Base-by-base conservation (phyloP, 192 early-diverging fungal species). In the Linnemannia hyalina region DNA sequence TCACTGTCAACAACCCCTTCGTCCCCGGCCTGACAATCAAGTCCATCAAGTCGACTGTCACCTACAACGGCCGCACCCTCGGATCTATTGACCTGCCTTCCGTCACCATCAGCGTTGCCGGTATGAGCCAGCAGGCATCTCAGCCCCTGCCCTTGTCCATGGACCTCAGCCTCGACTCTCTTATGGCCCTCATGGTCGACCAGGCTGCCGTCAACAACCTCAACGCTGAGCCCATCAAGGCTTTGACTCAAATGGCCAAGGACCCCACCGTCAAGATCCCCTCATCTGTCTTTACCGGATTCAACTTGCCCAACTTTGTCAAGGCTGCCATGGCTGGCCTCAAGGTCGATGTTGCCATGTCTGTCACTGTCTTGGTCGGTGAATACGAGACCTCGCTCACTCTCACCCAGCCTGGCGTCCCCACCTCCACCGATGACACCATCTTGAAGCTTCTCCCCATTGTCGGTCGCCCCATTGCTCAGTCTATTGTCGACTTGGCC, bases 1-100 rank as follows among this genome's bases (percentile, higher is more conserved):
- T 93, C 38, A 82, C 88, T 15, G 82, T 93, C 55, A 86, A 89
- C 46, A 91, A 93, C 82, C 93, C 93, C 23, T 92, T 93, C 81
- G 68, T 79, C 26, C 89, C 92, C 38, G 82, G 84, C 26, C 68
- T 93, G 63, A 80, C 77, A 23, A 92, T 93, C 74, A 82, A 87
- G 42, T 89, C 86, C 35, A 87, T 94, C 77, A 46, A 89, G 41
- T 89, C 90, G 18, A 82, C 88, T n/a, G 90, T 90, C 63, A 86
- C 80, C 15, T 92, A 88, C 78, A 65, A 88, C n/a, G 86, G 83
- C 73, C 80, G 88, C 52, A 78, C 80, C 11, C 74, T 93, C 32
- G 92, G 91, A 36, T 74, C 82, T 55, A 90, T 92, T 65, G 91
- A 92, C 68, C 78, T 91, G 36, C 85, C 89, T 13, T 83, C 68